Evolutionary conservation across 208 protist species (phyloP).

Genomic region (Wallacemonas sp.): DNA sequence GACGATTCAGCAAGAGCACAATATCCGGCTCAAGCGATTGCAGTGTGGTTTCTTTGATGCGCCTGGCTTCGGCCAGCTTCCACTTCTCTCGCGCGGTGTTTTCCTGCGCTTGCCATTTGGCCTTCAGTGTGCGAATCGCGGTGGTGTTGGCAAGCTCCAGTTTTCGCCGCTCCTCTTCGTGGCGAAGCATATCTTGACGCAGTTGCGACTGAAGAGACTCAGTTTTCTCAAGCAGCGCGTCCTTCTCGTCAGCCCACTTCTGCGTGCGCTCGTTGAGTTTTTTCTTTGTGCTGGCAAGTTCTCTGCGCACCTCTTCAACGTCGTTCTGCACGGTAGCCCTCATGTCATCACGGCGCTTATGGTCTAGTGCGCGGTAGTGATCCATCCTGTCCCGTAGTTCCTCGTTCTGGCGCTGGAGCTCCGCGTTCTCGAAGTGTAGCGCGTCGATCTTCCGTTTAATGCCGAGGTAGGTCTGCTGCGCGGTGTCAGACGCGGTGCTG

Average conservation of each 20-base stretch:
- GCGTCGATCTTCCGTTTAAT: constrained; percentile 82
- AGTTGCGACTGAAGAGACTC: constrained; percentile 65
- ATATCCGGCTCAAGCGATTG: constrained; percentile 93
- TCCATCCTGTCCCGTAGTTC: constrained; percentile 49
- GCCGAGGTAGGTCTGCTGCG: constrained; percentile 67
- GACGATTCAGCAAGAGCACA: constrained; percentile 87
- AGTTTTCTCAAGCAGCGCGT: constrained; percentile 43
- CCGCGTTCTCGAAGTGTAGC: constrained; percentile 72
- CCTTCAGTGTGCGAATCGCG: constrained; percentile 62
- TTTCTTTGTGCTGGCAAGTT: constrained; percentile 30
- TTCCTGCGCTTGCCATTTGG: constrained; percentile 79
- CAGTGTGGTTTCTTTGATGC: constrained; percentile 89
- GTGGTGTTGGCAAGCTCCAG: constrained; percentile 70
- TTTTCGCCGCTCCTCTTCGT: constrained; percentile 48
- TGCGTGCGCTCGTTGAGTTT: constrained; percentile 31
- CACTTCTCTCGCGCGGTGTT: constrained; percentile 80
- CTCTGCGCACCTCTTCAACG: constrained; percentile 40
- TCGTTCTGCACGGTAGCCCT: constrained; percentile 34
- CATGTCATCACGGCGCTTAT: constrained; percentile 26
- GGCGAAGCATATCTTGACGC: constrained; percentile 40
- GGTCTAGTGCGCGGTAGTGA: constrained; percentile 39
- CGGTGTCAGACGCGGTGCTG: constrained; percentile 28
- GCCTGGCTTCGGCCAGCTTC: constrained; percentile 81
- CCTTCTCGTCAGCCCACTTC: constrained; percentile 52
- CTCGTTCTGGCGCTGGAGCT: constrained; percentile 72